Evolutionary conservation across 345 rosid species (phyloP).

Genomic region (Nasturtium officinale): DNA sequence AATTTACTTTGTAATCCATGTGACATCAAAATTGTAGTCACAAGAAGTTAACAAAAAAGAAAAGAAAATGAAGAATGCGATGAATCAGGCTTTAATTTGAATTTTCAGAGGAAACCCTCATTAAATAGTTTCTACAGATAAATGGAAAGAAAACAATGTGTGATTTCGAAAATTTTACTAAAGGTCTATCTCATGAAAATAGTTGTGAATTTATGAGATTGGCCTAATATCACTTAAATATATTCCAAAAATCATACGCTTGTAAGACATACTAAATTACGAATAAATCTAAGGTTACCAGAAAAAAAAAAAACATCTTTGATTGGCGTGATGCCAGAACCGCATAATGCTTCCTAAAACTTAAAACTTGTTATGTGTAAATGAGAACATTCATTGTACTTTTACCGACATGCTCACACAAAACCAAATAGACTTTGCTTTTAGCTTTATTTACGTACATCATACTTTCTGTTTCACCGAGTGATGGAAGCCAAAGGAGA

Average conservation of each 20-base stretch:
- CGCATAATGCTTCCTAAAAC: too few relatives aligned
- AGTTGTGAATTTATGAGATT: background rate
- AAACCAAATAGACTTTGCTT: background rate
- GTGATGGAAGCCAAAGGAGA: conserved; percentile 35
- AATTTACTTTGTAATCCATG: background rate
- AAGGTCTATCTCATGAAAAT: too few relatives aligned
- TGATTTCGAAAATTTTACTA: background rate
- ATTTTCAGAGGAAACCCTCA: background rate
- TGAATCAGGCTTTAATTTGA: background rate
- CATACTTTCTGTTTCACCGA: background rate
- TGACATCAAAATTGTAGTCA: background rate
- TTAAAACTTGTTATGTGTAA: too few relatives aligned
- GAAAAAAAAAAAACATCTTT: background rate
- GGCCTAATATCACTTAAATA: background rate
- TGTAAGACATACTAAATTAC: background rate
- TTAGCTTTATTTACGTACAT: conserved; percentile 10
- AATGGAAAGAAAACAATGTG: background rate
- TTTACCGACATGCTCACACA: background rate
- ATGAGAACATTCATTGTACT: background rate
- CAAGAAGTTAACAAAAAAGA: too few relatives aligned
- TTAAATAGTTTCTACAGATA: too few relatives aligned
- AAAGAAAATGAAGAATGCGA: background rate
- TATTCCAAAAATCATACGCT: too few relatives aligned
- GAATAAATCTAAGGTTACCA: background rate
- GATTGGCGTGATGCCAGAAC: too few relatives aligned